phyloP scores from a whole-genome alignment of 306 rosid species.

The Dalbergia cultrata region DNA sequence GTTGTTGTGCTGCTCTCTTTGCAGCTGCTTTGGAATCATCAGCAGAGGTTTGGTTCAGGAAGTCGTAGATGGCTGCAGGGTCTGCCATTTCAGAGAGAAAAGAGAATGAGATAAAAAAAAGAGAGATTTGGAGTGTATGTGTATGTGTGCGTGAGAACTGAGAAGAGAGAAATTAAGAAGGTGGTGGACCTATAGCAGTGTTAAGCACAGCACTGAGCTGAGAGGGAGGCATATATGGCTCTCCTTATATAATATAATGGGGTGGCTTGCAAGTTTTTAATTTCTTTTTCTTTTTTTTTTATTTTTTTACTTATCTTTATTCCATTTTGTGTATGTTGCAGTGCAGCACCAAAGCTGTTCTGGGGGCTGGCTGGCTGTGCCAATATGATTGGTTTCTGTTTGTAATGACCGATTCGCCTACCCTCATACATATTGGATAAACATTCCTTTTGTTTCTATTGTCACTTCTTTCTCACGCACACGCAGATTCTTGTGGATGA shows the following conservation, averaged over 20 bases:
- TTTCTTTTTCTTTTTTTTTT: too few species aligned
- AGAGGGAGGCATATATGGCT: too few species aligned
- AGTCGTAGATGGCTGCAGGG: constrained; percentile 57
- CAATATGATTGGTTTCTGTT: neutral
- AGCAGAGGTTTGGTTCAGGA: constrained; percentile 43
- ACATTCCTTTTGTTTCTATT: neutral
- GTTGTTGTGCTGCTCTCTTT: constrained; percentile 1
- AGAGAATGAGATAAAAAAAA: too few species aligned
- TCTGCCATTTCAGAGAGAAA: constrained; percentile 55
- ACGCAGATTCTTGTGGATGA: too few species aligned
- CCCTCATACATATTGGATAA: neutral
- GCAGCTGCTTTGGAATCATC: constrained; percentile 13
- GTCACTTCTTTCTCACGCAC: neutral
- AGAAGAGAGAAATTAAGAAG: neutral
- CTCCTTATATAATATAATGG: neutral
- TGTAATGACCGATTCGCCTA: constrained; percentile 6
- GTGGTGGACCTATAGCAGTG: neutral
- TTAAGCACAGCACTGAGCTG: neutral
- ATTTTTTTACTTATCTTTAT: too few species aligned
- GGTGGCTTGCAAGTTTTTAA: neutral
- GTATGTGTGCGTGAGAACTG: too few species aligned
- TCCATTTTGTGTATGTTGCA: too few species aligned
- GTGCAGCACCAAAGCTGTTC: too few species aligned
- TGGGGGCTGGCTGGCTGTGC: neutral
- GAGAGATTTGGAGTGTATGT: too few species aligned